phyloP scores from a whole-genome alignment of 495 filamentous ascomycete genomes.

The Lasiosphaeris hirsuta region DNA sequence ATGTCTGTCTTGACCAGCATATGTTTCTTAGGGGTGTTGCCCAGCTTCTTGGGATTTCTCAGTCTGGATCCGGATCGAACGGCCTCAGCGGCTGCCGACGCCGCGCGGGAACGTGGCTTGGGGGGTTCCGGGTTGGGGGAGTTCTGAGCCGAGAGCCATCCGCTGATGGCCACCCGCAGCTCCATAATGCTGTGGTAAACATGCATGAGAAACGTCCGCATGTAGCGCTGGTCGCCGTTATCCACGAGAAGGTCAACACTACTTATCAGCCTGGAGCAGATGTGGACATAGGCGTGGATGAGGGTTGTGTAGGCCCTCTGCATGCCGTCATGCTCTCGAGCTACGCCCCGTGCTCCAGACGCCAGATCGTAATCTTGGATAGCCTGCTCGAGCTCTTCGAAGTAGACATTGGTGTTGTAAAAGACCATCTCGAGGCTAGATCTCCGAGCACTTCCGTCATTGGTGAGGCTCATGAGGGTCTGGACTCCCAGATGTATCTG shows the following conservation, averaged over 20 bases:
- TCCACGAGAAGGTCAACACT: constrained; percentile 65
- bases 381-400: constrained; percentile 69
- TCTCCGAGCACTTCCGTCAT: constrained; percentile 60
- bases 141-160: constrained; percentile 7
- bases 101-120: constrained; percentile 7
- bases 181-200: constrained; percentile 76
- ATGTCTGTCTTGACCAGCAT: constrained; percentile 28
- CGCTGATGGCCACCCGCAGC: constrained; percentile 45
- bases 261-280: constrained; percentile 61
- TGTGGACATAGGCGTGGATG: constrained; percentile 68
- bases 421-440: constrained; percentile 72
- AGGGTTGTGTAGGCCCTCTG: constrained; percentile 60
- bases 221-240: constrained; percentile 68
- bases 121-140: neutral
- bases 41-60: neutral
- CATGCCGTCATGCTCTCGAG: constrained; percentile 57
- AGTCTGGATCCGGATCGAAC: neutral
- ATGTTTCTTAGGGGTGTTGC: constrained; percentile 7
- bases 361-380: constrained; percentile 60
- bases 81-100: constrained; percentile 3
- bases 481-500: constrained; percentile 71
- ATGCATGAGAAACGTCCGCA: constrained; percentile 72
- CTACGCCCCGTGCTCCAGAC: constrained; percentile 45
- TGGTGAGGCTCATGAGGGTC: constrained; percentile 63
- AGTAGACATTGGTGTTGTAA: constrained; percentile 67